Base-by-base conservation (phyloP, 2,329 filamentous ascomycete species). In the Claviceps maximensis region DNA sequence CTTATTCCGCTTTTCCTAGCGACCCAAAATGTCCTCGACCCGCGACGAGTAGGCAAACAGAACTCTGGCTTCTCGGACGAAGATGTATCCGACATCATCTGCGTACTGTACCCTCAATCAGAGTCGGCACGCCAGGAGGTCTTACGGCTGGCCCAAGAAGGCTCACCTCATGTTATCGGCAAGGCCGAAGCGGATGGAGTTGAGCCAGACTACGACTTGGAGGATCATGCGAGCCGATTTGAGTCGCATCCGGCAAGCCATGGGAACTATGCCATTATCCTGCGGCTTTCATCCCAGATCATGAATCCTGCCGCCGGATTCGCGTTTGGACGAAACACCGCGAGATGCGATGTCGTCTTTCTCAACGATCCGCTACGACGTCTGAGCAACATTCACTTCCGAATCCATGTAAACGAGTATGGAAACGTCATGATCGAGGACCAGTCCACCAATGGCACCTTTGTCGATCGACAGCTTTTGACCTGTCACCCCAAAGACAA, bases 351-450 rank as follows among this genome's bases (percentile, higher is more conserved):
- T 54, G 70, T 90, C 47, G 78, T 78, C 60, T 80, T 88, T 48
- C 67, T 72, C 38, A 75, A 83, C 57, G 85, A 91, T 58, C 78
- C 79, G 0, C 73, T 79, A 51, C 85, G 80, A 65, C 79, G 87
- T 45, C 78, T 98, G 55, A 97, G 91, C 73, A 96, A 97, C 64
- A 77, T 86, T n/a, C 93, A 98, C 66, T 98, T 97, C 66, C 84
- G 89, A 51, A 95, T 98, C 56, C 95, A 86, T 63, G 76, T 95
- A 60, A 98, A 94, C 61, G 74, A 82, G n/a, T 81, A 87, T 57
- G 88, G 86, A 29, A 83, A 87, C 53, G 77, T 96, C 58, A 95
- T 98, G 89, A 73, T 97, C 13, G 84, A 95, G 66, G 93, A 98
- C 64, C 79, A 83, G 64, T 97, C 93, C 0, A 96, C 89, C n/a